These are phyloP conservation scores for Blastomyces percursus DNA, from an alignment of 2,329 filamentous ascomycete species.

Conservation along the genomic window DNA sequence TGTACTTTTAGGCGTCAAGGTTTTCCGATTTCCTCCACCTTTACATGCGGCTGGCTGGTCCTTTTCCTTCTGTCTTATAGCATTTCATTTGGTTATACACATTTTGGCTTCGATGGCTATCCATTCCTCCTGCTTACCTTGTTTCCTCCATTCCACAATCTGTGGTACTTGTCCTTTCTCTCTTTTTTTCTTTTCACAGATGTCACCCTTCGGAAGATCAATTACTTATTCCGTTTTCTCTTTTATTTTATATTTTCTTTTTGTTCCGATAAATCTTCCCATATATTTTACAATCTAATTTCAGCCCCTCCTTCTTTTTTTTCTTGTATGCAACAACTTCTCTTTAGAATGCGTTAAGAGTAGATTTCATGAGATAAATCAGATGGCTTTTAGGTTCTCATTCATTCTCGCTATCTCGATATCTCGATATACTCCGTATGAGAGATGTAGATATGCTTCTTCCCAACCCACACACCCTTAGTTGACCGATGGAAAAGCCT, in stretches of 20 bases:
- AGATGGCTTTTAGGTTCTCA: background rate
- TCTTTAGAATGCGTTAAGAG: background rate
- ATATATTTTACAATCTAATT: background rate
- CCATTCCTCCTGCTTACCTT: background rate
- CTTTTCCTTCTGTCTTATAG: background rate
- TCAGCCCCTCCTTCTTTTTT: background rate
- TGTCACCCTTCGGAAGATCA: background rate
- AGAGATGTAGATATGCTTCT: background rate
- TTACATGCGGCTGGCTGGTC: background rate
- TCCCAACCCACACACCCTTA: background rate
- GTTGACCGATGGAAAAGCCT: background rate
- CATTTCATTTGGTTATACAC: background rate
- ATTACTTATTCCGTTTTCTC: background rate
- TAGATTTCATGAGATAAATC: background rate
- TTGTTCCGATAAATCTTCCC: background rate
- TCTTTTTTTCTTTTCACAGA: background rate
- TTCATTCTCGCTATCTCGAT: background rate
- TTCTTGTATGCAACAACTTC: background rate
- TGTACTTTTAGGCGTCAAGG: background rate
- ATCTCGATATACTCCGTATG: background rate
- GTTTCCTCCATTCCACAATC: background rate
- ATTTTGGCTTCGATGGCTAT: background rate
- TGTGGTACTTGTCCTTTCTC: background rate
- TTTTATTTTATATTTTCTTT: background rate
- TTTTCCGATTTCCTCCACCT: background rate